Evolutionary conservation across 371 early-diverging fungal genomes (phyloP).

Genomic region (Syncephalastrum sp.): DNA sequence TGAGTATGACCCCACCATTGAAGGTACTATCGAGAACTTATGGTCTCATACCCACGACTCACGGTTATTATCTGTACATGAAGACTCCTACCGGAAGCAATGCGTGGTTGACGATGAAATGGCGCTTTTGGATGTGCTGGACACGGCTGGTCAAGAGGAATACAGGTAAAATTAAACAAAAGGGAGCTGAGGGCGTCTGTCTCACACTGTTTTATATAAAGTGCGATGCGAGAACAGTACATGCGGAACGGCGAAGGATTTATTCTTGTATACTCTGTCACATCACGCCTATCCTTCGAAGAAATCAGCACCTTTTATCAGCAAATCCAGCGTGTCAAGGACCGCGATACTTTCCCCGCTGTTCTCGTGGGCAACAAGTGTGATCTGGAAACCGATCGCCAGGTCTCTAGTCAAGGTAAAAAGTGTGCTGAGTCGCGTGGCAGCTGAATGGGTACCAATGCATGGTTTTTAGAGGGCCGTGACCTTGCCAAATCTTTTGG

Average conservation of each 20-base stretch:
- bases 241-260: slow-evolving; percentile 70
- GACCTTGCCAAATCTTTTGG: slow-evolving; percentile 76
- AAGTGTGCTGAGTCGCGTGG: not conserved
- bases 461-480: slow-evolving; percentile 61
- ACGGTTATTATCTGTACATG: not conserved
- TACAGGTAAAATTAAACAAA: slow-evolving; percentile 50
- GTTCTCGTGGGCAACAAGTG: slow-evolving; percentile 89
- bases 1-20: slow-evolving; percentile 94
- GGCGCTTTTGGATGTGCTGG: slow-evolving; percentile 75
- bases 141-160: slow-evolving; percentile 88
- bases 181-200: slow-evolving; percentile 6
- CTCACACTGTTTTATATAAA: slow-evolving; percentile 17
- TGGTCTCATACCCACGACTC: not conserved
- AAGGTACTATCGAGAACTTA: slow-evolving; percentile 45
- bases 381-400: slow-evolving; percentile 79
- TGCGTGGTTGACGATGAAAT: slow-evolving; percentile 67
- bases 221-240: slow-evolving; percentile 80
- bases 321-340: slow-evolving; percentile 73
- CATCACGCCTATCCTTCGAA: slow-evolving; percentile 61
- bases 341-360: slow-evolving; percentile 76
- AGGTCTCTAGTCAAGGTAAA: slow-evolving; percentile 68
- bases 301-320: slow-evolving; percentile 64
- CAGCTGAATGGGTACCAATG: not conserved
- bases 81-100: slow-evolving; percentile 82
- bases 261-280: slow-evolving; percentile 59